Conservation (phyloP, 2,329 filamentous ascomycete genomes). For the Talaromyces sp. region DNA sequence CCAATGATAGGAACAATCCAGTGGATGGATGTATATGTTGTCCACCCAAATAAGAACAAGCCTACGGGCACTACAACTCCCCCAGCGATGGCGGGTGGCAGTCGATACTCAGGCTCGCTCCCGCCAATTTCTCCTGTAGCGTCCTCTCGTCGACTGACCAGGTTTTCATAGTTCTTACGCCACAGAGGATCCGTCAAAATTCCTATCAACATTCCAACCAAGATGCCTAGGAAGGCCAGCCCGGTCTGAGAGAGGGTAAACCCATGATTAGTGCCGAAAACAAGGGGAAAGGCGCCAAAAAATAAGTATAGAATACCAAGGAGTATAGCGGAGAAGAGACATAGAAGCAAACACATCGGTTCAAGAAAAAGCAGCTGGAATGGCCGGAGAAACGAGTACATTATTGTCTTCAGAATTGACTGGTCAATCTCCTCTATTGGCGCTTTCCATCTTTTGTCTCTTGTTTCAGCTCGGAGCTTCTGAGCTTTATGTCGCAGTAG, state of each 20-base stretch:
- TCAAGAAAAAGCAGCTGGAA: constrained; percentile 75
- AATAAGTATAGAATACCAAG: constrained; percentile 85
- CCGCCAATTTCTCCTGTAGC: not conserved
- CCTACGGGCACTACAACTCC: constrained; percentile 71
- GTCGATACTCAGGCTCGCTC: constrained; percentile 34
- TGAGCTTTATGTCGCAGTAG: constrained; percentile 49
- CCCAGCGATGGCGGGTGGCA: constrained; percentile 57
- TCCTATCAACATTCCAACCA: constrained; percentile 41
- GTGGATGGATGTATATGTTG: constrained; percentile 64
- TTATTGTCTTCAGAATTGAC: constrained; percentile 55
- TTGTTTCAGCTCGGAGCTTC: constrained; percentile 48
- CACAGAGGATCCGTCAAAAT: constrained; percentile 41
- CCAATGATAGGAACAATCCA: constrained; percentile 73
- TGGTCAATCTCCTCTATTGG: constrained; percentile 45
- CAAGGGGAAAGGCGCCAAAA: constrained; percentile 78
- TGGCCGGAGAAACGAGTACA: constrained; percentile 52
- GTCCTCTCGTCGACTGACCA: not conserved
- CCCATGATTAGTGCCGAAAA: constrained; percentile 67
- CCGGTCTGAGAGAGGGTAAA: constrained; percentile 75
- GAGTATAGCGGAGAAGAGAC: constrained; percentile 73
- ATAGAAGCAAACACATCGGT: constrained; percentile 79
- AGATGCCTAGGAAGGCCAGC: constrained; percentile 60
- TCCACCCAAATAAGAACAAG: constrained; percentile 86
- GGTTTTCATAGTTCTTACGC: constrained; percentile 16
- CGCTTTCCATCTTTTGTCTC: constrained; percentile 56